Conservation (phyloP, 176 grass and related monocot genomes). For the Sorghum bicolor region Sorghum_bicolor_NCBIv3 NC_012872.2:65459001-65459500, state of each 20-base stretch:
- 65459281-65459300: constrained; percentile 33
- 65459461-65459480: constrained; percentile 59
- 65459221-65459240: constrained; percentile 69
- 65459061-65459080: constrained; percentile 67
- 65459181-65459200: constrained; percentile 53
- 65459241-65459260: constrained; percentile 69
- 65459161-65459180: constrained; percentile 67
- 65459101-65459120: constrained; percentile 54
- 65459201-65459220: constrained; percentile 58
- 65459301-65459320: constrained; percentile 52
- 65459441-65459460: constrained; percentile 54
- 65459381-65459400: constrained; percentile 34
- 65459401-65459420: constrained; percentile 41
- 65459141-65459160: constrained; percentile 56
- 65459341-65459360: constrained; percentile 66
- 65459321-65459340: constrained; percentile 50
- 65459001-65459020: constrained; percentile 90
- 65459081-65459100: constrained; percentile 50
- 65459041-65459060: constrained; percentile 39
- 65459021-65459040: constrained; percentile 68
- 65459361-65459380: constrained; percentile 64
- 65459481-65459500: constrained; percentile 40
- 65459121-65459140: constrained; percentile 61
- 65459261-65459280: constrained; percentile 57
- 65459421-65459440: constrained; percentile 51